Evolutionary conservation across 208 protist genomes (phyloP).

Genomic region (Leishmania major): DNA sequence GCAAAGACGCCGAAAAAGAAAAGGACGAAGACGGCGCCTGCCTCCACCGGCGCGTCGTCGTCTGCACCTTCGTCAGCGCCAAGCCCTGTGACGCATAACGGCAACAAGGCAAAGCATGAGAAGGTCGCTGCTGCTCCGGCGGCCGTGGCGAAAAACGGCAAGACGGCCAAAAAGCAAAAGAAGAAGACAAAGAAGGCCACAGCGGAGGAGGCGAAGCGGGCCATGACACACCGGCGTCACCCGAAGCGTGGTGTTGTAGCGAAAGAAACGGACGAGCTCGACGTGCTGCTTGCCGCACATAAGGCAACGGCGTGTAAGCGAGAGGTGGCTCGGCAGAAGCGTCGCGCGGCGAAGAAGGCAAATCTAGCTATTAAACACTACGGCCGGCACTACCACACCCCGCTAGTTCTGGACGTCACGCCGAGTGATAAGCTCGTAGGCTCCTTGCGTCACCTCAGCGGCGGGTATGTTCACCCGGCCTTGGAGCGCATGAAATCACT

Average conservation of each 20-base stretch:
- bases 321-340: slow-evolving; percentile 38
- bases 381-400: slow-evolving; percentile 84
- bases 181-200: slow-evolving; percentile 37
- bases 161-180: slow-evolving; percentile 27
- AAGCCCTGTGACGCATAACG: neutral
- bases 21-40: neutral
- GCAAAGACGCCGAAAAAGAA: slow-evolving; percentile 25
- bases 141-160: slow-evolving; percentile 1
- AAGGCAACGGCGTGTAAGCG: slow-evolving; percentile 38
- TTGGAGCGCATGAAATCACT: slow-evolving; percentile 91
- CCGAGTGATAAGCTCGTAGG: slow-evolving; percentile 76
- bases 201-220: slow-evolving; percentile 39
- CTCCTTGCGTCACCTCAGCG: slow-evolving; percentile 79
- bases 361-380: slow-evolving; percentile 78
- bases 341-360: slow-evolving; percentile 62
- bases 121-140: slow-evolving; percentile 2
- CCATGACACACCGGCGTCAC: slow-evolving; percentile 77
- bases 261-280: slow-evolving; percentile 62
- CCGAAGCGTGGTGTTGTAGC: slow-evolving; percentile 56
- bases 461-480: slow-evolving; percentile 71
- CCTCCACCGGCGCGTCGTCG: neutral
- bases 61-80: neutral
- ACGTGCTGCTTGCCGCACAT: slow-evolving; percentile 52
- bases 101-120: neutral
- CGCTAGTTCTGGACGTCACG: slow-evolving; percentile 74